phyloP scores from a whole-genome alignment of 148 eudicot genomes.

The Amaranthus hypochondriacus region DNA sequence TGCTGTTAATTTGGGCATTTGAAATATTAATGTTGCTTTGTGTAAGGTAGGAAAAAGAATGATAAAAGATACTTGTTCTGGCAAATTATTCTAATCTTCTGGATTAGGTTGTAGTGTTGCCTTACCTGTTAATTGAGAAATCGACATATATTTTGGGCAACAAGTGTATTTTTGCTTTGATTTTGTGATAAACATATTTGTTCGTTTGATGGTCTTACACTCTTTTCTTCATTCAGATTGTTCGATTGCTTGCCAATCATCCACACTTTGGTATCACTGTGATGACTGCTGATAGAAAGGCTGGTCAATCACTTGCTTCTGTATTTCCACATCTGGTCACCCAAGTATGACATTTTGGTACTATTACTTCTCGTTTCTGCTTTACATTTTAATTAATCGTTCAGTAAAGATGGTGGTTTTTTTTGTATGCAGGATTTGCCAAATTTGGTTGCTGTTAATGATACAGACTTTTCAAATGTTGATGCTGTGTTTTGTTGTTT shows the following conservation, averaged over 20 bases:
- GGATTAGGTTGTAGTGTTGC: neutral
- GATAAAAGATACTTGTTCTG: neutral
- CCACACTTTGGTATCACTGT: conserved; percentile 67
- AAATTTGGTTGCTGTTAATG: conserved; percentile 72
- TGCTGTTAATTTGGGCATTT: too few relatives aligned
- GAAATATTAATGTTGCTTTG: too few relatives aligned
- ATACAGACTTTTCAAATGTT: conserved; percentile 80
- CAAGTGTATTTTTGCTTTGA: neutral
- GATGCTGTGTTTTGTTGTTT: conserved; percentile 98
- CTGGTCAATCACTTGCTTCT: conserved; percentile 89
- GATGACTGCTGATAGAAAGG: conserved; percentile 99
- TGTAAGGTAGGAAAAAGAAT: too few relatives aligned
- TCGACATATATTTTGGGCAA: neutral
- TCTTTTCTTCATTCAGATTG: conserved; percentile 43
- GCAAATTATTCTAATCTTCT: neutral
- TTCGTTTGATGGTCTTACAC: neutral
- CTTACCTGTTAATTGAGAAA: neutral
- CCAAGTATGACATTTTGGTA: conserved; percentile 40
- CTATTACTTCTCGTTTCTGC: neutral
- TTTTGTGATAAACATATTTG: neutral
- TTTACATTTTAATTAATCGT: neutral
- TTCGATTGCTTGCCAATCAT: conserved; percentile 80
- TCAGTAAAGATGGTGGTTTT: neutral
- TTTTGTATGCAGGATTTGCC: conserved; percentile 62
- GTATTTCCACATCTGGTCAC: conserved; percentile 85